Evolutionary conservation across 257 asterid genomes (phyloP).

Genomic region (Anisodus acutangulus): DNA sequence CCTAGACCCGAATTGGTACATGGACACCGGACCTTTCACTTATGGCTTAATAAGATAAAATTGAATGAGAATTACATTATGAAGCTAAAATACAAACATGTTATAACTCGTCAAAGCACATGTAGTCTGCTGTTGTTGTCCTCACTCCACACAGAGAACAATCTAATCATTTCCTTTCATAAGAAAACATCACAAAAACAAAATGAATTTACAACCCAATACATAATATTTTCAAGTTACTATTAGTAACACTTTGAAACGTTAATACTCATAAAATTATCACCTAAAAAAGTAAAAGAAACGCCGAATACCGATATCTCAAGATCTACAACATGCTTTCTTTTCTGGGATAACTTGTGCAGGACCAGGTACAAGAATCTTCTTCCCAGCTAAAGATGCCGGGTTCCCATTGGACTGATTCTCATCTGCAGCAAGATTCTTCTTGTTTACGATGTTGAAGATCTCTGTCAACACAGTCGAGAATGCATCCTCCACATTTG

Average conservation of each 20-base stretch:
- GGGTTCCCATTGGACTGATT: conserved; percentile 62
- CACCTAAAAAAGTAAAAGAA: conserved; percentile 11
- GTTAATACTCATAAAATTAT: neutral
- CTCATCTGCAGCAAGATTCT: conserved; percentile 61
- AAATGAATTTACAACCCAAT: conserved; percentile 30
- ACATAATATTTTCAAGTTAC: neutral
- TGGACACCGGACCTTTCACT: no score
- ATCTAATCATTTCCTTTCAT: conserved; percentile 23
- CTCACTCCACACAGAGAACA: neutral
- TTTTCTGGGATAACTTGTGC: conserved; percentile 71
- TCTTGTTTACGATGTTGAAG: conserved; percentile 68
- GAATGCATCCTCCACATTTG: conserved; percentile 78
- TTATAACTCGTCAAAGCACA: conserved; percentile 15
- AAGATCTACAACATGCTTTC: conserved; percentile 68
- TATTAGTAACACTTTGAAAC: neutral
- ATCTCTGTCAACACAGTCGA: conserved; percentile 66
- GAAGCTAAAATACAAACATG: conserved; percentile 10
- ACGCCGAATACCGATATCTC: neutral
- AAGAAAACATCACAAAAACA: neutral
- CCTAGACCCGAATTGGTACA: no score
- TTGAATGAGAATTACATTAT: neutral
- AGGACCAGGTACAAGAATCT: conserved; percentile 67
- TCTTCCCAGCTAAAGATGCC: conserved; percentile 62
- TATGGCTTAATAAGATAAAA: no score
- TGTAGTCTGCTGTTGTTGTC: conserved; percentile 4